Evolutionary conservation across 352 stramenopile genomes (phyloP), one percentile per base, ranked within the genome.

Genomic region (Elongisporangium undulatum): DNA sequence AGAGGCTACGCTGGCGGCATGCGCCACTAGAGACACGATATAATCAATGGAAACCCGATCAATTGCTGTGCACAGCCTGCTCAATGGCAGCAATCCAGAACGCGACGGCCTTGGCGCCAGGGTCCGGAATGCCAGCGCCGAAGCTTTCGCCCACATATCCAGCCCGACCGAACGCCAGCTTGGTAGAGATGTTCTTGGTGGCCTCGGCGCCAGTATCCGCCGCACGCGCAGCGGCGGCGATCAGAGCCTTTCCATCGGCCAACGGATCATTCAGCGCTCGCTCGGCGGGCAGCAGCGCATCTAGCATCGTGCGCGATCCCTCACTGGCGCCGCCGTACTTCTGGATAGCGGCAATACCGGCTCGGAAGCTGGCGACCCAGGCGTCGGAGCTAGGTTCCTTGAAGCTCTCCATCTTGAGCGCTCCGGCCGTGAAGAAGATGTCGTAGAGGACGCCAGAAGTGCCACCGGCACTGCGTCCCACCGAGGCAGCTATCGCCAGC

Each of bases 241-340:
- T 64, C 49, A 79, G 56, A 45, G 68, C 65, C 39, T 56, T 55
- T 0, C 68, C 58, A 19, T 77, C 64, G 51, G 5, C 24, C 26
- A 15, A 41, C 20, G 59, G 26, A 19, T 73, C 71, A 21, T 68
- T 67, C 45, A 89, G 61, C 39, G 71, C 83, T 19, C 74, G 73
- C 39, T 91, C 75, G 1, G 94, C 90, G 4, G 96, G 96, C 34
- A 98, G 62, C 9, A 99, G 71, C 12, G 95, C 95, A 77, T 99
- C 97, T 50, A 99, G 66, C 92, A 99, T 98, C 19, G 97, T 99
- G 45, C 97, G 90, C 29, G 92, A 97, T 20, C 96, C 96, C 59
- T 95, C 79, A 22, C 84, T 82, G 2, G 97, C 97, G 13, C 97
- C 96, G 49, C 97, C 96, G 69, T 99, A 99, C 60, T 87, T 89